A percentile compares a stretch with the other conserved stretches of the same genome.
phyloP scores from a whole-genome alignment of 176 grass and related monocot genomes.

The Pontederia crassipes region DNA sequence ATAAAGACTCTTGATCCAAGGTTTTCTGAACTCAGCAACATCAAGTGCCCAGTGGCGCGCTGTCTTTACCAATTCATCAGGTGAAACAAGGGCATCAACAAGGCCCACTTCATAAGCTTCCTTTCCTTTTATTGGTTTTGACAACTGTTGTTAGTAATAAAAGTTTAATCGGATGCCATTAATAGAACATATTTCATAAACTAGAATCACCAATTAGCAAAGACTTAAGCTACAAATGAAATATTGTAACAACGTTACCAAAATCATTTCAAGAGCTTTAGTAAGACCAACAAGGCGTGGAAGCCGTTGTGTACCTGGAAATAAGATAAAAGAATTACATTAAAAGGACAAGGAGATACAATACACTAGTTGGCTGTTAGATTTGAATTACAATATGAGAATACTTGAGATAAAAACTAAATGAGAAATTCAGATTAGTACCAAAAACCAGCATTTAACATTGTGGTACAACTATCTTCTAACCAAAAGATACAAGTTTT shows the following conservation, averaged over 20 bases:
- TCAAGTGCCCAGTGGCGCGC: conserved; percentile 73
- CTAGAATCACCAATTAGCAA: conserved; percentile 8
- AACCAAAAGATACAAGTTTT: not conserved
- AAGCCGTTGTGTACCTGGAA: conserved; percentile 85
- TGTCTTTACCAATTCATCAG: conserved; percentile 63
- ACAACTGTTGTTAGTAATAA: conserved; percentile 30
- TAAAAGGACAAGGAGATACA: conserved; percentile 9
- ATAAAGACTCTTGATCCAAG: conserved; percentile 87
- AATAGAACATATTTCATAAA: not conserved
- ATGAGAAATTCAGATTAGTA: too few species aligned
- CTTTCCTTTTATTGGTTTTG: conserved; percentile 65
- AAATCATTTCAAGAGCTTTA: conserved; percentile 85
- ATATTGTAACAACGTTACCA: conserved; percentile 42
- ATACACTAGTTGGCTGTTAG: not conserved
- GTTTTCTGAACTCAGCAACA: conserved; percentile 54
- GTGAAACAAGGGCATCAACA: conserved; percentile 70
- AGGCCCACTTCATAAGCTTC: conserved; percentile 66
- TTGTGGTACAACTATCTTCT: not conserved
- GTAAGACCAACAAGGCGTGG: conserved; percentile 82
- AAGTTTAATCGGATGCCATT: not conserved
- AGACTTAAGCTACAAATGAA: not conserved
- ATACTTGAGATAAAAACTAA: too few species aligned
- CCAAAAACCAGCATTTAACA: too few species aligned
- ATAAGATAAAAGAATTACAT: conserved; percentile 7
- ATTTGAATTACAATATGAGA: too few species aligned